Evolutionary conservation across 257 asterid genomes (phyloP).

Genomic region (Galeopsis tetrahit): DNA sequence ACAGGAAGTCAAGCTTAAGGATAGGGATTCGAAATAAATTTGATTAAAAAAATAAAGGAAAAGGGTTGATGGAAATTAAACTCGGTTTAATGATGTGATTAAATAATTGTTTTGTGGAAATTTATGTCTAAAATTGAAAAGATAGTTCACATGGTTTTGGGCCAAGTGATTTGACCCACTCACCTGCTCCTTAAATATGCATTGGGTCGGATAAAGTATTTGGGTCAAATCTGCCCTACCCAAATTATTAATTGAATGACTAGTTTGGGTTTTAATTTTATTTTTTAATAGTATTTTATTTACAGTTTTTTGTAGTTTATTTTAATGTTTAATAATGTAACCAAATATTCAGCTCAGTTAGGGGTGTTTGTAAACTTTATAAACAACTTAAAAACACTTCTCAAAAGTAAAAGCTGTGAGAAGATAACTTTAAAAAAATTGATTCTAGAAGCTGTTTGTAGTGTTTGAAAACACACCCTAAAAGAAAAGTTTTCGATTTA

Average conservation of each 20-base stretch:
- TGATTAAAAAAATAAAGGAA: not conserved
- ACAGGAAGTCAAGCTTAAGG: slow-evolving; percentile 9
- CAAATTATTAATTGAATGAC: not conserved
- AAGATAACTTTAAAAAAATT: no score
- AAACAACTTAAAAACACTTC: no score
- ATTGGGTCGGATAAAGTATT: not conserved
- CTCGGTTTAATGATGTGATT: not conserved
- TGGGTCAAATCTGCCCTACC: slow-evolving; percentile 25
- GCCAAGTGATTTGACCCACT: slow-evolving; percentile 32
- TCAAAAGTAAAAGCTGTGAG: no score
- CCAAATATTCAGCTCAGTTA: not conserved
- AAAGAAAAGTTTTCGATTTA: not conserved
- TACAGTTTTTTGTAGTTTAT: not conserved
- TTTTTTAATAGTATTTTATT: not conserved
- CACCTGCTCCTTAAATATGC: slow-evolving; percentile 21
- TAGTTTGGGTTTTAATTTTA: not conserved
- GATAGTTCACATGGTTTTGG: slow-evolving; percentile 36
- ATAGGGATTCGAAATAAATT: not conserved
- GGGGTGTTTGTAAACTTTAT: no score
- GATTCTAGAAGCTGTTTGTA: no score
- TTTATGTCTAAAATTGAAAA: not conserved
- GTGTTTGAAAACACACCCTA: no score
- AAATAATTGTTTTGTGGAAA: not conserved
- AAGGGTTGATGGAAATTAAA: not conserved
- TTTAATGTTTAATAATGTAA: not conserved